Percentiles rank a stretch among this genome's conserved stretches.
These are phyloP conservation scores for Diddensiella transvaalensis DNA, from an alignment of 805 yeast genomes.

Conservation along the genomic window DNA sequence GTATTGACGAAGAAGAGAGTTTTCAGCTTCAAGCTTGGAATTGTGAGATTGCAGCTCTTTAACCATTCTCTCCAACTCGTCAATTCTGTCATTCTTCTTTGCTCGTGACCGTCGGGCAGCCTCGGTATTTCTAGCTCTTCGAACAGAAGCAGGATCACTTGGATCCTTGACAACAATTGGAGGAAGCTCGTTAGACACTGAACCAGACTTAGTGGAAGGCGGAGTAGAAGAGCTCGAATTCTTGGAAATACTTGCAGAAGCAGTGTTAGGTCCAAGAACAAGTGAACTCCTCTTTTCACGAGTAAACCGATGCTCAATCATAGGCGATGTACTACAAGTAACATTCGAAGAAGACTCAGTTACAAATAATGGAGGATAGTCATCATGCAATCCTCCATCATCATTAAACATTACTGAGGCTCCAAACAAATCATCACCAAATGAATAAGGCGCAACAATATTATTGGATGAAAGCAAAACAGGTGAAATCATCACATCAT, in stretches of 20 bases:
- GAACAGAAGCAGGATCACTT: conserved; percentile 61
- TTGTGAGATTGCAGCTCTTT: conserved; percentile 59
- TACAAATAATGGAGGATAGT: conserved; percentile 19
- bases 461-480: conserved; percentile 2
- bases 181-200: conserved; percentile 48
- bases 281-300: conserved; percentile 19
- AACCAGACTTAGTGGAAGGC: conserved; percentile 5
- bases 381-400: neutral
- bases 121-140: conserved; percentile 87
- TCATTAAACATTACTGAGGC: conserved; percentile 11
- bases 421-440: conserved; percentile 4
- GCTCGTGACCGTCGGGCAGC: conserved; percentile 95
- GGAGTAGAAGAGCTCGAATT: conserved; percentile 2
- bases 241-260: neutral
- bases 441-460: neutral
- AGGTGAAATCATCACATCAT: conserved; percentile 5
- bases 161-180: conserved; percentile 55
- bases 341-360: conserved; percentile 5
- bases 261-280: conserved; percentile 12
- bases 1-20: conserved; percentile 27
- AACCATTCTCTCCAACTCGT: conserved; percentile 74
- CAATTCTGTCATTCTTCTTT: conserved; percentile 84
- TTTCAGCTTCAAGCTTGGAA: conserved; percentile 53
- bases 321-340: neutral
- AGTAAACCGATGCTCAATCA: conserved; percentile 9